phyloP scores from a whole-genome alignment of 1,284 basidiomycete genomes.

The Puccinia brachypodii region DNA sequence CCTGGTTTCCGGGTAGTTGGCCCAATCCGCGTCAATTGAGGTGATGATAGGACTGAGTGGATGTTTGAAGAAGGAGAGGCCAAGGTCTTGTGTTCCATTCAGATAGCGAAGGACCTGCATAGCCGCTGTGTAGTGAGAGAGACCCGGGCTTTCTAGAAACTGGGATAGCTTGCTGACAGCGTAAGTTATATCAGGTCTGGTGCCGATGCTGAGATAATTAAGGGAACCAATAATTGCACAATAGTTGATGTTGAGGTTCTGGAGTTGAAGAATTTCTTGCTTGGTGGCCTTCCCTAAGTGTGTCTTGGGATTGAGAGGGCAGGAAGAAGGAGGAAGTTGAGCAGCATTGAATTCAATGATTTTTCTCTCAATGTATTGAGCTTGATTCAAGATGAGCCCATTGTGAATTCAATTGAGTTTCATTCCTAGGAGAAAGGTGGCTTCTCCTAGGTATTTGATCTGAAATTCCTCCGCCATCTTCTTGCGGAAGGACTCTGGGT shows the following conservation, averaged over 20 bases:
- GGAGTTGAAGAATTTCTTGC: background rate
- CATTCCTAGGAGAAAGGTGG: slow-evolving; percentile 12
- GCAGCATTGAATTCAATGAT: background rate
- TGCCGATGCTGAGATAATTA: background rate
- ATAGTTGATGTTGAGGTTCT: background rate
- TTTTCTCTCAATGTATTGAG: background rate
- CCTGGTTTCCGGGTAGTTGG: background rate
- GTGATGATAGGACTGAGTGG: background rate
- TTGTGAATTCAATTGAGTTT: background rate
- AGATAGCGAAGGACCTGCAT: slow-evolving; percentile 18
- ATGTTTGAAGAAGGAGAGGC: background rate
- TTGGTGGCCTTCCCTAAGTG: background rate
- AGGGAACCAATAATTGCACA: background rate
- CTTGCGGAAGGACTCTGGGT: background rate
- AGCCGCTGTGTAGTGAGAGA: background rate
- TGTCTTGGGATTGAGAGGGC: background rate
- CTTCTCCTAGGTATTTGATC: slow-evolving; percentile 2
- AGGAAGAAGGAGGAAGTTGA: background rate
- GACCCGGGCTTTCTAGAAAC: background rate
- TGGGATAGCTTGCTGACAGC: slow-evolving; percentile 12
- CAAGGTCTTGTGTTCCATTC: background rate
- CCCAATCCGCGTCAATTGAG: background rate
- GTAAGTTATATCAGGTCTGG: slow-evolving; percentile 2
- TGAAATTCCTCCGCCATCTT: background rate
- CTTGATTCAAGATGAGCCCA: background rate